phyloP scores from a whole-genome alignment of 2,329 filamentous ascomycete genomes.

The Aureobasidium sp. region DNA sequence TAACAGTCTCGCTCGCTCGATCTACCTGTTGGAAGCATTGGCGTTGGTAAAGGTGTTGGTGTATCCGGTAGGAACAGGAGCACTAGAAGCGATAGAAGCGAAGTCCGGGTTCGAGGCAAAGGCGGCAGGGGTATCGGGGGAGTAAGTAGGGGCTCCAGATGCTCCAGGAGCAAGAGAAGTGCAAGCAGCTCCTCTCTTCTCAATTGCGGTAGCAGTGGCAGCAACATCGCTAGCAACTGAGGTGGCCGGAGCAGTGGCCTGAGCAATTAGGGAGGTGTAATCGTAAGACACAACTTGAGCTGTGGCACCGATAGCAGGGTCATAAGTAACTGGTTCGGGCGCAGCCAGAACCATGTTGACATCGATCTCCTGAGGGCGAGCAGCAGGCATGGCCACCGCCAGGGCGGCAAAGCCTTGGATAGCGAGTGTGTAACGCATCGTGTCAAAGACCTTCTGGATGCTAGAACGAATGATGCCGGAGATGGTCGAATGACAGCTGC shows the following conservation, averaged over 20 bases:
- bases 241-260: constrained; percentile 17
- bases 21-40: constrained; percentile 16
- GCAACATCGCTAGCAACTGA: constrained; percentile 10
- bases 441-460: background rate
- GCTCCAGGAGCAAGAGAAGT: background rate
- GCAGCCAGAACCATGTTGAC: constrained; percentile 19
- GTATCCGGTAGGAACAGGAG: background rate
- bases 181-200: constrained; percentile 1
- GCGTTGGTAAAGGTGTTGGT: background rate
- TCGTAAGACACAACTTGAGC: constrained; percentile 20
- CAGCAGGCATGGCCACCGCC: constrained; percentile 19
- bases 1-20: background rate
- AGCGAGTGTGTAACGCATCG: constrained; percentile 5
- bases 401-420: background rate
- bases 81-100: background rate
- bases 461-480: background rate
- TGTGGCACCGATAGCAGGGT: constrained; percentile 14
- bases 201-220: background rate
- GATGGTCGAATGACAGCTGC: background rate
- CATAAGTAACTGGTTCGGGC: constrained; percentile 11
- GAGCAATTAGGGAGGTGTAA: constrained; percentile 18
- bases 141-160: background rate
- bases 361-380: constrained; percentile 20
- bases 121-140: background rate
- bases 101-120: constrained; percentile 18